A percentile compares a stretch with the other conserved stretches of the same genome.
Conservation (phyloP, 2,329 filamentous ascomycete species). For the Blumeriella jaapii region DNA sequence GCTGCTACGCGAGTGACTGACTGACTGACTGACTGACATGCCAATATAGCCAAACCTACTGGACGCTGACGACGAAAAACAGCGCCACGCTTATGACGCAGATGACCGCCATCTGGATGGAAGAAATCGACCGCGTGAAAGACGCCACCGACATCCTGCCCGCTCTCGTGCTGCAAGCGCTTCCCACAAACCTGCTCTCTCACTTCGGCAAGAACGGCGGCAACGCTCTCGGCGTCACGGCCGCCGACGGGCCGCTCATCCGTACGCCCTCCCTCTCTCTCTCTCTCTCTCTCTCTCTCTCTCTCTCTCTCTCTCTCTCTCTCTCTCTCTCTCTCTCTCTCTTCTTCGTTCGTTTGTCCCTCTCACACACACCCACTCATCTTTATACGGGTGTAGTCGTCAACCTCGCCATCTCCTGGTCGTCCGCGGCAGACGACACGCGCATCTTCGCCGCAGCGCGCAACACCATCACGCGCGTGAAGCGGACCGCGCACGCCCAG, state of each 20-base stretch:
- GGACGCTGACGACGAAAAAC: slow-evolving; percentile 15
- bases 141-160: slow-evolving; percentile 9
- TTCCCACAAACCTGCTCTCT: slow-evolving; percentile 29
- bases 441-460: slow-evolving; percentile 22
- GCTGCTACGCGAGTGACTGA: too few relatives aligned
- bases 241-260: slow-evolving; percentile 11
- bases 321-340: too few relatives aligned
- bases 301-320: too few relatives aligned
- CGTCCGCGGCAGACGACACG: slow-evolving; percentile 27
- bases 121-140: slow-evolving; percentile 12
- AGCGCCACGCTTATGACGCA: slow-evolving; percentile 10
- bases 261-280: too few relatives aligned
- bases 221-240: slow-evolving; percentile 16
- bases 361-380: too few relatives aligned
- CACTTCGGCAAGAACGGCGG: slow-evolving; percentile 29
- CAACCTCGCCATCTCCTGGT: slow-evolving; percentile 21
- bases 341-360: too few relatives aligned
- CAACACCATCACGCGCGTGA: slow-evolving; percentile 22
- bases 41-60: slow-evolving; percentile 11
- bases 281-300: too few relatives aligned
- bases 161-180: slow-evolving; percentile 29
- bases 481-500: slow-evolving; percentile 24
- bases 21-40: too few relatives aligned
- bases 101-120: slow-evolving; percentile 15
- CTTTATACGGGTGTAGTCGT: slow-evolving; percentile 6